A percentile compares a stretch with the other conserved stretches of the same genome.
Conservation (phyloP, 352 stramenopile genomes). For the Phytopythium mirpurense region DNA sequence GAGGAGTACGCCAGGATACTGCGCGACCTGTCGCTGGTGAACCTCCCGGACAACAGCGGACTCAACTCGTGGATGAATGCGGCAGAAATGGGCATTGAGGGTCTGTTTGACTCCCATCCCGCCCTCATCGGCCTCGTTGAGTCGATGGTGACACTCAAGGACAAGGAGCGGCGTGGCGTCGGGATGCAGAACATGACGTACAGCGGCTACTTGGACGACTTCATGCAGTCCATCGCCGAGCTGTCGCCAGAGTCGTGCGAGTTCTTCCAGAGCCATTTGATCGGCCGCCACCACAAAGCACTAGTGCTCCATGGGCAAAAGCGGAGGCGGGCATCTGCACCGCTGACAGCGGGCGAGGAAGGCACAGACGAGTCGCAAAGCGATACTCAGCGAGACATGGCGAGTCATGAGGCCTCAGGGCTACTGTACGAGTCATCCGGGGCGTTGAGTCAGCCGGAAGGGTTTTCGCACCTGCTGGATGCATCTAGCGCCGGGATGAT, state of each 20-base stretch:
- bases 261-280: conserved; percentile 68
- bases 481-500: conserved; percentile 28
- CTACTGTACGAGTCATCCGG: conserved; percentile 15
- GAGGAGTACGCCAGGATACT: conserved; percentile 44
- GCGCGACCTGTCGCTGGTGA: conserved; percentile 46
- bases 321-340: conserved; percentile 14
- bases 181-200: conserved; percentile 82
- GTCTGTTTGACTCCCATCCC: conserved; percentile 55
- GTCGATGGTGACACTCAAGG: conserved; percentile 65
- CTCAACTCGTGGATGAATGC: conserved; percentile 64
- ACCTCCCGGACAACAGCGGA: conserved; percentile 30
- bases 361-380: background rate
- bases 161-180: conserved; percentile 72
- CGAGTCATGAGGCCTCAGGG: conserved; percentile 5
- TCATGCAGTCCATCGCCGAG: conserved; percentile 55
- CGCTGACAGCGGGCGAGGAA: background rate
- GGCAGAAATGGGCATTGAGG: conserved; percentile 60
- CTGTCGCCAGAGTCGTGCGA: conserved; percentile 58
- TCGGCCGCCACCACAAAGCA: conserved; percentile 50
- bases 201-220: conserved; percentile 54
- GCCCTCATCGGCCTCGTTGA: conserved; percentile 60
- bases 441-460: conserved; percentile 11
- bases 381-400: conserved; percentile 4
- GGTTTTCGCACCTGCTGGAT: conserved; percentile 32
- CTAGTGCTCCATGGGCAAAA: conserved; percentile 33